These are phyloP conservation scores for Alternaria ventricosa DNA, from an alignment of 2,329 filamentous ascomycete species.

Conservation along the genomic window DNA sequence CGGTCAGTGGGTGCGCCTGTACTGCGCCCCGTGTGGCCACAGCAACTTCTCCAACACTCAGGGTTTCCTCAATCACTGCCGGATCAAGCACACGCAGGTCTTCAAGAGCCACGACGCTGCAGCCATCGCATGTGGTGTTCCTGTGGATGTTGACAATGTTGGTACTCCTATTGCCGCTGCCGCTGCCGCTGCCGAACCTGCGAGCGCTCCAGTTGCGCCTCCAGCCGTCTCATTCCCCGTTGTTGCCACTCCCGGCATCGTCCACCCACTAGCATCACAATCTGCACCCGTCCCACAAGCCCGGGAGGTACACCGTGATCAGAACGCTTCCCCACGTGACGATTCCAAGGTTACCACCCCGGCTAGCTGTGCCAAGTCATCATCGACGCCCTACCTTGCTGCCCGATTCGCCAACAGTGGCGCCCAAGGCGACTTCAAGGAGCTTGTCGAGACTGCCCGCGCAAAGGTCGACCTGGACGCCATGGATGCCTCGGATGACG, in stretches of 20 bases:
- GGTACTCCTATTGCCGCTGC: constrained; percentile 43
- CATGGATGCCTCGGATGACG: constrained; percentile 47
- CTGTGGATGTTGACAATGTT: constrained; percentile 72
- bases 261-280: constrained; percentile 45
- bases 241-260: constrained; percentile 39
- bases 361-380: constrained; percentile 46
- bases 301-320: constrained; percentile 42
- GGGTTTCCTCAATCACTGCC: constrained; percentile 99
- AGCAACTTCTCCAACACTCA: constrained; percentile 96
- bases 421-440: constrained; percentile 49
- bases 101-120: constrained; percentile 97
- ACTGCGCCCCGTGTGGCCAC: constrained; percentile 84
- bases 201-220: constrained; percentile 32
- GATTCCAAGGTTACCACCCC: constrained; percentile 17
- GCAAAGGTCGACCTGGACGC: constrained; percentile 46
- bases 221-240: constrained; percentile 40
- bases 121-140: constrained; percentile 83
- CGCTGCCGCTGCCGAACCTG: constrained; percentile 42
- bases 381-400: constrained; percentile 52
- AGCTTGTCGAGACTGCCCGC: constrained; percentile 45
- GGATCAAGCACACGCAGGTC: constrained; percentile 90
- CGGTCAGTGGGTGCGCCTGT: constrained; percentile 84
- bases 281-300: constrained; percentile 33
- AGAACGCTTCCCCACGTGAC: constrained; percentile 26
- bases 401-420: constrained; percentile 50